Base-by-base conservation (phyloP, 129 eudicot species). In the Solidago caesia region DNA sequence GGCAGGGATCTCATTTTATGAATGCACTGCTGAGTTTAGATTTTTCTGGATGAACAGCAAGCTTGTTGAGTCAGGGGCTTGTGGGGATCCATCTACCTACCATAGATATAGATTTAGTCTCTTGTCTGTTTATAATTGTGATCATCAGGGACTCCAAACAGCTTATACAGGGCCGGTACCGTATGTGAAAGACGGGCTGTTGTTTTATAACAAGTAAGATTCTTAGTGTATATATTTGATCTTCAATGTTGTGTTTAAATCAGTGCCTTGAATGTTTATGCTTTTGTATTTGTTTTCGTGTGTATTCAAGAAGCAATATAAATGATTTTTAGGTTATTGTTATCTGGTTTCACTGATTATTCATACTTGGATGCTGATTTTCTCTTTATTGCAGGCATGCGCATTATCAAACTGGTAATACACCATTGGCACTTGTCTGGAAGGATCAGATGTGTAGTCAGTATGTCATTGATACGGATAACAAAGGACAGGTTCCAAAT, bases 31-130 rank as follows among this genome's bases (percentile, higher is more conserved):
- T 0, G 99, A 90, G 73, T 94, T 94, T 82, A 87, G 99, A 75
- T 91, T 94, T 76, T 94, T 87, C 73, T 94, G 97, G 99, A 80
- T 94, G 87, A 94, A 87, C 83, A 88, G 89, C 88, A 91, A 90
- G 87, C 92, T 94, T 74, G 75, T 79, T 58, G 98, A 94, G 83
- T 77, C 87, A 41, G 92, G 97, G 60, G 98, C 97, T 64, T 87
- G 89, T 71, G 89, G 85, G 62, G 74, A 76, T 68, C 96, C 97
- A 8, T 94, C 98, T 69, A 55, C 69, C 69, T 84, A 94, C 80
- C 98, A 91, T 73, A 94, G 71, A 75, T 94, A 88, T 78, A 85
- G 85, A 80, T 94, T 94, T 70, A 83, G 92, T 65, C 21, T 87
- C 68, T 77, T 94, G 84, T 72, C 95, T 55, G 86, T 88, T 39